phyloP scores from a whole-genome alignment of 768 basidiomycete species.

The Candolleomyces efflorescens region DNA sequence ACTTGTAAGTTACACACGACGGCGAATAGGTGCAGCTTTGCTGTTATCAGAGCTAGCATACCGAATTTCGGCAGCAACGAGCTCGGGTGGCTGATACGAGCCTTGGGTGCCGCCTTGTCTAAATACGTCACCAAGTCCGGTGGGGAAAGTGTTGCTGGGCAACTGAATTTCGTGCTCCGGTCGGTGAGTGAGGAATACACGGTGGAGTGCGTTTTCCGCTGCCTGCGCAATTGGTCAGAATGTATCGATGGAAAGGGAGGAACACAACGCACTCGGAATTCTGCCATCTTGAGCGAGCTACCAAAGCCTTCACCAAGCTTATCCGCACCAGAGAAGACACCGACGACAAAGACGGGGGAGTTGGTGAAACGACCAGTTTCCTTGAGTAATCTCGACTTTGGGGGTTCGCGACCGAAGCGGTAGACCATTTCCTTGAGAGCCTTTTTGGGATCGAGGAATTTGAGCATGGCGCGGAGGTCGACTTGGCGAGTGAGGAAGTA shows the following conservation, averaged over 20 bases:
- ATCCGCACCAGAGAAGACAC: constrained; percentile 78
- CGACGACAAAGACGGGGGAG: constrained; percentile 94
- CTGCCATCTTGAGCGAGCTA: constrained; percentile 89
- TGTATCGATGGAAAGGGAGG: neutral
- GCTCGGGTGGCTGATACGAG: constrained; percentile 49
- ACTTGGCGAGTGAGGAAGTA: constrained; percentile 86
- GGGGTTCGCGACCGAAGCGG: constrained; percentile 67
- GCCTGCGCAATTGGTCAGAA: constrained; percentile 42
- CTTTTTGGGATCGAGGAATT: constrained; percentile 41
- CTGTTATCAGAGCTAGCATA: constrained; percentile 68
- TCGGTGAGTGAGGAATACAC: constrained; percentile 77
- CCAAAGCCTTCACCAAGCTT: constrained; percentile 96
- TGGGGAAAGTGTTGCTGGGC: constrained; percentile 72
- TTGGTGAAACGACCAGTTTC: constrained; percentile 91
- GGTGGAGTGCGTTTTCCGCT: constrained; percentile 79
- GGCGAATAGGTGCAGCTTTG: constrained; percentile 13
- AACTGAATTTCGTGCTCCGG: constrained; percentile 65
- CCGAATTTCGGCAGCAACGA: constrained; percentile 61
- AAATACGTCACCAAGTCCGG: constrained; percentile 51
- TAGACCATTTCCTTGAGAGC: constrained; percentile 73
- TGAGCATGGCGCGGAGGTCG: constrained; percentile 51
- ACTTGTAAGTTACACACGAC: neutral
- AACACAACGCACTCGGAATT: constrained; percentile 65
- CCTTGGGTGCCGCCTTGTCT: constrained; percentile 35
- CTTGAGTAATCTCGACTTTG: constrained; percentile 77